These are phyloP conservation scores for Paraphaeosphaeria minitans DNA, from an alignment of 2,329 filamentous ascomycete genomes.

Conservation along the genomic window DNA sequence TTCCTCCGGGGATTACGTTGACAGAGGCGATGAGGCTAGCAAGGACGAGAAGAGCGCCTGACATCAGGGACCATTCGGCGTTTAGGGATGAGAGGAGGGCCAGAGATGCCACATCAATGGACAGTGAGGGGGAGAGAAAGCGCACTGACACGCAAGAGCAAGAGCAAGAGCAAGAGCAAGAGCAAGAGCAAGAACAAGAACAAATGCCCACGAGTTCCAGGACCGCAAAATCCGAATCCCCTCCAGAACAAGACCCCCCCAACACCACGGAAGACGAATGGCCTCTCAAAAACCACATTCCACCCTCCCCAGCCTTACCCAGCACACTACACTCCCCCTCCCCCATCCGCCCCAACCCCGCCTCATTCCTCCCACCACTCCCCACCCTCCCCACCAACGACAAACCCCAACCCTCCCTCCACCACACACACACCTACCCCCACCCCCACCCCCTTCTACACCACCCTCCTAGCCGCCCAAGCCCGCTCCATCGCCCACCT, in stretches of 20 bases:
- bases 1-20: no score
- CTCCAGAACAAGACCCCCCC: background rate
- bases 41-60: background rate
- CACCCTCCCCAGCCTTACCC: background rate
- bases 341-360: background rate
- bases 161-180: no score
- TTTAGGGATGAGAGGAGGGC: background rate
- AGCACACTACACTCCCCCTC: background rate
- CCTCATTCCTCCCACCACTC: background rate
- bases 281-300: background rate
- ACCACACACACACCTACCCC: background rate
- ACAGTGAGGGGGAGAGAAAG: background rate
- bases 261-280: background rate
- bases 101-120: background rate
- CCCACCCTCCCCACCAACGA: background rate
- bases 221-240: background rate
- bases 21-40: background rate
- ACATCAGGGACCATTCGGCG: background rate
- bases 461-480: conserved; percentile 16
- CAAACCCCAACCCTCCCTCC: background rate
- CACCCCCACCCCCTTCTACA: conserved; percentile 6
- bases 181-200: background rate
- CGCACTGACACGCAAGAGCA: background rate
- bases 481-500: conserved; percentile 21
- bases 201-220: background rate